These are phyloP conservation scores for Patellaria atrata DNA, from an alignment of 495 filamentous ascomycete species.

Conservation along the genomic window DNA sequence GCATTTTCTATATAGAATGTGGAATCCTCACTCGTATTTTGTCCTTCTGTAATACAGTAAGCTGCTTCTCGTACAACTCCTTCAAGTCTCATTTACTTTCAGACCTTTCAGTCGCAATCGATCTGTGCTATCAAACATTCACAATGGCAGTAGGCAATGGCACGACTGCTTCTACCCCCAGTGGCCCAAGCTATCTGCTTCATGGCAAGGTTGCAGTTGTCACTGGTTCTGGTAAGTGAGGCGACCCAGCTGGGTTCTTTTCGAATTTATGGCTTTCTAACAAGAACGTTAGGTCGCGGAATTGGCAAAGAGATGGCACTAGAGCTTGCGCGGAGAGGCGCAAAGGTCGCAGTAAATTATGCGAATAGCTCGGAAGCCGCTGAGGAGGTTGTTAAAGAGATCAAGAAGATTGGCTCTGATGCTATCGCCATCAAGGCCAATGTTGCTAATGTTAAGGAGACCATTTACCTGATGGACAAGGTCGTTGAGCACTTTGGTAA, in stretches of 20 bases:
- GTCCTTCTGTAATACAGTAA: too few species aligned
- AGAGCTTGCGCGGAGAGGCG: slow-evolving; percentile 32
- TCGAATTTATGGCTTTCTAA: background rate
- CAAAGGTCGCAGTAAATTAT: slow-evolving; percentile 33
- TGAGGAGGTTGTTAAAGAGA: slow-evolving; percentile 32
- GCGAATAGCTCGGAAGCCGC: slow-evolving; percentile 33
- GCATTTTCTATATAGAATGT: too few species aligned
- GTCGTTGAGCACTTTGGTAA: slow-evolving; percentile 31
- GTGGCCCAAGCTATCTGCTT: slow-evolving; percentile 23
- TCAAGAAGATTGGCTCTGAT: slow-evolving; percentile 30
- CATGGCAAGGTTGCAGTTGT: slow-evolving; percentile 33
- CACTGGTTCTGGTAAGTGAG: slow-evolving; percentile 28
- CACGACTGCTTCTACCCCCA: slow-evolving; percentile 6
- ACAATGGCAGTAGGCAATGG: slow-evolving; percentile 13
- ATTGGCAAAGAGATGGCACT: slow-evolving; percentile 31
- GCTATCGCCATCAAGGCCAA: slow-evolving; percentile 39
- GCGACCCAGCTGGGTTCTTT: background rate
- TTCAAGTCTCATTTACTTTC: too few species aligned
- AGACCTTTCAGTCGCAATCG: slow-evolving; percentile 3
- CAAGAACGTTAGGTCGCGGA: slow-evolving; percentile 23
- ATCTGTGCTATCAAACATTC: slow-evolving; percentile 3
- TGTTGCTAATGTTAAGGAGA: slow-evolving; percentile 33
- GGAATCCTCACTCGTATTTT: too few species aligned
- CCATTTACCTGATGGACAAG: slow-evolving; percentile 31
- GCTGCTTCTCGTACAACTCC: too few species aligned